phyloP scores from a whole-genome alignment of 176 grass and related monocot species.

The Cocos nucifera region DNA sequence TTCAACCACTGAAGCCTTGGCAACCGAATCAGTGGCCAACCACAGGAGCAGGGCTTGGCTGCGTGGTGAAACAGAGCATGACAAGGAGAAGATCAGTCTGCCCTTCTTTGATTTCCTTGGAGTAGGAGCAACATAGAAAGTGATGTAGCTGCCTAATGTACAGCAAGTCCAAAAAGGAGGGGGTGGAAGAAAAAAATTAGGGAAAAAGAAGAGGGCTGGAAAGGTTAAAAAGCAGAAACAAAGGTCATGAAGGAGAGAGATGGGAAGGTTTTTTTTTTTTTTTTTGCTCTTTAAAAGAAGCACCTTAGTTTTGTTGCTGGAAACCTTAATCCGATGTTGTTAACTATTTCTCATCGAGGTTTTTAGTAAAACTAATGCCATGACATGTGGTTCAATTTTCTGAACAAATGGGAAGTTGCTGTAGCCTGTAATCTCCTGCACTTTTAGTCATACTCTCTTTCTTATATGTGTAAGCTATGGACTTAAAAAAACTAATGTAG shows the following conservation, averaged over 20 bases:
- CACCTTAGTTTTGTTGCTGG: neutral
- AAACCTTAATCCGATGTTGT: slow-evolving; percentile 1
- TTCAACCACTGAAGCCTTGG: neutral
- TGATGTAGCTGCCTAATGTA: neutral
- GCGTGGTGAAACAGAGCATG: neutral
- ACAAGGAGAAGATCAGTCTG: neutral
- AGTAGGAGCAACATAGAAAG: slow-evolving; percentile 3
- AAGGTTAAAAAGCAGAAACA: neutral
- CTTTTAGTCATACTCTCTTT: too few relatives aligned
- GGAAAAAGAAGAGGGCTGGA: neutral
- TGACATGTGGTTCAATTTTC: neutral
- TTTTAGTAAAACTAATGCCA: neutral
- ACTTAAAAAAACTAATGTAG: too few relatives aligned
- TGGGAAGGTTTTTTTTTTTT: too few relatives aligned
- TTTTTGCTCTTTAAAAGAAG: neutral
- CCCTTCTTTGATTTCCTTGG: slow-evolving; percentile 17
- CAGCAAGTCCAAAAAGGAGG: neutral
- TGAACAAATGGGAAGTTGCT: neutral
- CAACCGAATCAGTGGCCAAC: neutral
- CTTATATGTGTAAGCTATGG: too few relatives aligned
- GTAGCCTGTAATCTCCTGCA: too few relatives aligned
- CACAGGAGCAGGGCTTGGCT: neutral
- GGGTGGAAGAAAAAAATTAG: neutral
- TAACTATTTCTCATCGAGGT: neutral
- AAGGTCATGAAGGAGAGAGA: too few relatives aligned